phyloP scores from a whole-genome alignment of 176 grass and related monocot genomes.

The Chrysopogon serrulatus region DNA sequence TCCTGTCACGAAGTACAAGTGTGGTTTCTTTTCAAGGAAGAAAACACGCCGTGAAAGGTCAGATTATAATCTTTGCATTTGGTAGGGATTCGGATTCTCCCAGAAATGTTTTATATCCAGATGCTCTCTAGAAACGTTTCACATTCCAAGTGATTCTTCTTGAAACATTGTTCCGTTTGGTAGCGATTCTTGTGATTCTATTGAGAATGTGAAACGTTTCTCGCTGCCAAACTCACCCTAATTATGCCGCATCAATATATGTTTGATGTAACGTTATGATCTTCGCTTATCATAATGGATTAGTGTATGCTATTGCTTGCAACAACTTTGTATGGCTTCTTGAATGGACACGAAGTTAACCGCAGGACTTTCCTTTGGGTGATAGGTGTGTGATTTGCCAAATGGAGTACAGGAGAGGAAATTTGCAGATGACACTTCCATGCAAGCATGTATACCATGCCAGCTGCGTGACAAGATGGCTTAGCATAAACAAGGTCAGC shows the following conservation, averaged over 20 bases:
- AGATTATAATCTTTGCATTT: conserved; percentile 8
- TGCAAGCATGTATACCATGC: conserved; percentile 94
- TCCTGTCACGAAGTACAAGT: conserved; percentile 90
- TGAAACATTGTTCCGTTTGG: too few relatives aligned
- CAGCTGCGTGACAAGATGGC: conserved; percentile 84
- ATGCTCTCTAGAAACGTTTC: too few relatives aligned
- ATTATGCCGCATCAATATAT: not conserved
- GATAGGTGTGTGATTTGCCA: conserved; percentile 93
- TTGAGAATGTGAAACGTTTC: too few relatives aligned
- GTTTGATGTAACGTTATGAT: not conserved
- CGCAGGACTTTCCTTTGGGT: not conserved
- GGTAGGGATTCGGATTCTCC: too few relatives aligned
- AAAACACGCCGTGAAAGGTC: conserved; percentile 73
- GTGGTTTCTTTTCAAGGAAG: conserved; percentile 86
- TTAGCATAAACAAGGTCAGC: conserved; percentile 91
- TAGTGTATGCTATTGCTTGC: not conserved
- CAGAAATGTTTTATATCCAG: too few relatives aligned
- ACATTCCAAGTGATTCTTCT: too few relatives aligned
- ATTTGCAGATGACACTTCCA: conserved; percentile 86
- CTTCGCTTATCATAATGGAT: not conserved
- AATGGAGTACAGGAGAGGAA: conserved; percentile 92
- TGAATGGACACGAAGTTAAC: conserved; percentile 20
- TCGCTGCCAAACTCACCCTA: too few relatives aligned
- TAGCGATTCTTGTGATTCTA: too few relatives aligned
- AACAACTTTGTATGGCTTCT: not conserved